Evolutionary conservation across 2,329 filamentous ascomycete genomes (phyloP), one percentile per base, ranked within the genome.

Genomic region (Nemania bipapillata): DNA sequence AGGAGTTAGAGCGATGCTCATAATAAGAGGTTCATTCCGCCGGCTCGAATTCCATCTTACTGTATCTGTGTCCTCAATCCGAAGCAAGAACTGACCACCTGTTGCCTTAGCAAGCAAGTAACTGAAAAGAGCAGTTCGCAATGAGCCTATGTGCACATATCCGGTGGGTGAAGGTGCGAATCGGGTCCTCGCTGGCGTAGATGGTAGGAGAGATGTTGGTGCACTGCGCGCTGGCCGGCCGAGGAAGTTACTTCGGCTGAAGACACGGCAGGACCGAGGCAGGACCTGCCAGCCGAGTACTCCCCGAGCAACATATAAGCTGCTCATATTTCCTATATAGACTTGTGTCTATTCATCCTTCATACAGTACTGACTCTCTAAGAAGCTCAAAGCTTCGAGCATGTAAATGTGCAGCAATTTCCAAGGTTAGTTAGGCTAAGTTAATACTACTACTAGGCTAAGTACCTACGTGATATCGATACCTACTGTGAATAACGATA

Each of bases 111-210:
- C 94, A n/a, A 97, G 86, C 4, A 99, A 83, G 74, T 95, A 97
- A 77, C 97, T 98, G 83, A 94, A 98, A n/a, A 99, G 81, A 0
- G 96, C 96, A 0, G 96, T 99, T 66, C 96, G 87, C 40, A 99
- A 81, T 0, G 94, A 97, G 3, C 96, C 96, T 12, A 99, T 85
- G 80, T 99, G 96, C 26, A 99, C 86, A 75, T 95, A 94, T 1
- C 96, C 96, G 0, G 96, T 99, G 0, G 96, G 96, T 1, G 96
- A 98, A 0, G 96, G 96, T 0, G 96, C 96, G 80, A 99, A 99
- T 54, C 96, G 90, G 20, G 96, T 93, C 79, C 93, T 86, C 67
- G 89, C 89, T 53, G 92, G 91, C 6, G 77, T 80, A 30, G 83
- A 81, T 30, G 89, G 86, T 17, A 87, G 82, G 54, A 81, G 58